Evolutionary conservation across 305 asterid genomes (phyloP).

Genomic region (Lippia alba): DNA sequence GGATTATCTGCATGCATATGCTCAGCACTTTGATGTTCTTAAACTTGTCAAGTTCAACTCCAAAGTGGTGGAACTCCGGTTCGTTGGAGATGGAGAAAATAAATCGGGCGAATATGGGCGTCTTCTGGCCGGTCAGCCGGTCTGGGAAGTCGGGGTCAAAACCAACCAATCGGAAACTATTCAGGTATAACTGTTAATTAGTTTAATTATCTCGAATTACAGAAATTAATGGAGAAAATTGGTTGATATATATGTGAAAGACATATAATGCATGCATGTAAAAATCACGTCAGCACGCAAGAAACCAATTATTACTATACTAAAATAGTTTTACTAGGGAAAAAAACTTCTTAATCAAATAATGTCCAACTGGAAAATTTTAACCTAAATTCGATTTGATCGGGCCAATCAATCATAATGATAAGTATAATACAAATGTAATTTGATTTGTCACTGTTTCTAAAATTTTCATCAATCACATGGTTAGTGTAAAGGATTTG

Average conservation of each 20-base stretch:
- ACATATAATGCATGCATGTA: constrained; percentile 38
- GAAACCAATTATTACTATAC: neutral
- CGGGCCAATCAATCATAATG: too few species aligned
- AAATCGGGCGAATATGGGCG: constrained; percentile 48
- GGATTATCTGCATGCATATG: constrained; percentile 74
- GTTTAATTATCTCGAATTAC: neutral
- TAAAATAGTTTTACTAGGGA: neutral
- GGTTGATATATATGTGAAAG: constrained; percentile 1
- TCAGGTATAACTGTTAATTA: constrained; percentile 47
- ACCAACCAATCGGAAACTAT: constrained; percentile 50
- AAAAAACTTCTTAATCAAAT: too few species aligned
- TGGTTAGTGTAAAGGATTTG: too few species aligned
- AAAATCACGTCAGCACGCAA: neutral
- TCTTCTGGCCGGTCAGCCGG: constrained; percentile 61
- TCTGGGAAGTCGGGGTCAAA: constrained; percentile 82
- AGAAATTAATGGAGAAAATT: neutral
- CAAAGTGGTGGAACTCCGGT: constrained; percentile 78
- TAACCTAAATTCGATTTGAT: too few species aligned
- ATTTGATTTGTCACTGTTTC: too few species aligned
- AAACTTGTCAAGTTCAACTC: constrained; percentile 70
- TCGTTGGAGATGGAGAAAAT: constrained; percentile 44
- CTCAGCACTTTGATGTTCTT: constrained; percentile 62
- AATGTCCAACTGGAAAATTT: too few species aligned
- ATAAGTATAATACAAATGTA: too few species aligned
- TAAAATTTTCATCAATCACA: too few species aligned